Evolutionary conservation across 2,329 filamentous ascomycete genomes (phyloP).

Genomic region (Knoxdaviesia proteae): DNA sequence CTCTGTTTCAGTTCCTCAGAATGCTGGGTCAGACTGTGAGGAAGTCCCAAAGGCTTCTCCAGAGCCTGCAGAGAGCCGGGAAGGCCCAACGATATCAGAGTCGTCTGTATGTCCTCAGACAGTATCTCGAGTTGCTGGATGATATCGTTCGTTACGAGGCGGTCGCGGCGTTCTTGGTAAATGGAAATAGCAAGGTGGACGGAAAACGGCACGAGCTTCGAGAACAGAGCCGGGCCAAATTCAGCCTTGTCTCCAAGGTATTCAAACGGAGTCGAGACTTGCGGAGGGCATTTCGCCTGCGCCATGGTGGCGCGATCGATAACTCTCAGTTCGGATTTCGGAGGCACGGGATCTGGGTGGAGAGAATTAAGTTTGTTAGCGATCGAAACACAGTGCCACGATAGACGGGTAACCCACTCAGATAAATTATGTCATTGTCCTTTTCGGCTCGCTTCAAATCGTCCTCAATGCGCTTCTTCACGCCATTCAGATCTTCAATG

Average conservation of each 20-base stretch:
- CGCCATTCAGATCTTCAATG: constrained; percentile 56
- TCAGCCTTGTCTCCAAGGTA: constrained; percentile 62
- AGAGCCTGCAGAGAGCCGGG: constrained; percentile 85
- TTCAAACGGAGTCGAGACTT: constrained; percentile 61
- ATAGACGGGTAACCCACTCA: constrained; percentile 28
- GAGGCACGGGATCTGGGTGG: constrained; percentile 50
- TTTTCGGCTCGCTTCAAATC: constrained; percentile 84
- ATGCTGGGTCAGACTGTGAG: constrained; percentile 67
- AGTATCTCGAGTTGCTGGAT: constrained; percentile 67
- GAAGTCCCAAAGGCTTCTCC: constrained; percentile 82
- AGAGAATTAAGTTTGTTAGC: neutral
- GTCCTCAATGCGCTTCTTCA: constrained; percentile 68
- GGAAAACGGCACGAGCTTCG: constrained; percentile 82
- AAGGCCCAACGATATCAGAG: constrained; percentile 64
- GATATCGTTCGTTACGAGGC: constrained; percentile 74
- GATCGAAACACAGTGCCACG: neutral
- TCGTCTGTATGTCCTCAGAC: constrained; percentile 58
- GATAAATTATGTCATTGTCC: constrained; percentile 90
- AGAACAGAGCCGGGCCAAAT: constrained; percentile 70
- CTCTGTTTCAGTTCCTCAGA: constrained; percentile 87
- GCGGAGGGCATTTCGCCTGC: constrained; percentile 52
- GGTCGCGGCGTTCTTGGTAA: constrained; percentile 77
- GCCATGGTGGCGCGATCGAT: constrained; percentile 86
- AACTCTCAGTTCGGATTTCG: constrained; percentile 69
- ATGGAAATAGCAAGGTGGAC: constrained; percentile 91